Percentiles rank a stretch among this genome's conserved stretches.
Evolutionary conservation across 139 green algal species (phyloP).

Genomic region (Haematococcus sp.): DNA sequence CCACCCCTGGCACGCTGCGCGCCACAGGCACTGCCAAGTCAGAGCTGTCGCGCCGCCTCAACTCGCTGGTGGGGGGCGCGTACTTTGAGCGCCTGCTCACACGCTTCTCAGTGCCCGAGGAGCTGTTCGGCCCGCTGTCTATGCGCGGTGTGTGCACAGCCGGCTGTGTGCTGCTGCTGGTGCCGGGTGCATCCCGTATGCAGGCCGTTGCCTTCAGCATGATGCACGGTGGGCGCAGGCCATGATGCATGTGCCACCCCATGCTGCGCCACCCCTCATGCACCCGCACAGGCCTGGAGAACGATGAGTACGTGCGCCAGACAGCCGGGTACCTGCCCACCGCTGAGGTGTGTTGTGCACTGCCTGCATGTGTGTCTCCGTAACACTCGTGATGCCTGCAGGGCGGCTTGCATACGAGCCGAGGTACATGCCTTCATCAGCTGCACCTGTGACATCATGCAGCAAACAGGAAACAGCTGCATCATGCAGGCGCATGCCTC

Average conservation of each 20-base stretch:
- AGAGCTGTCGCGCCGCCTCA: slow-evolving; percentile 76
- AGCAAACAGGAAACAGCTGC: too few species aligned
- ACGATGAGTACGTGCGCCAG: slow-evolving; percentile 84
- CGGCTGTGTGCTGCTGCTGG: not conserved
- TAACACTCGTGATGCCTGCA: not conserved
- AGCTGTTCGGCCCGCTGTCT: slow-evolving; percentile 90
- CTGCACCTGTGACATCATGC: too few species aligned
- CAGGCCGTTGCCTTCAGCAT: not conserved
- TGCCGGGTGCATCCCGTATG: not conserved
- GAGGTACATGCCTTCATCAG: too few species aligned
- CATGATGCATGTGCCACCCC: not conserved
- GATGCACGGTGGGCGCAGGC: not conserved
- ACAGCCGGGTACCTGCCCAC: slow-evolving; percentile 85
- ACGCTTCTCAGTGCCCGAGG: slow-evolving; percentile 88
- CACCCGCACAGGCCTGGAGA: slow-evolving; percentile 46
- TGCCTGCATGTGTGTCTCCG: not conserved
- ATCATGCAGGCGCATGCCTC: too few species aligned
- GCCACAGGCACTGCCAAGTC: slow-evolving; percentile 85
- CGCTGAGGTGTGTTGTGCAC: slow-evolving; percentile 40
- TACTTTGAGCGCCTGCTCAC: slow-evolving; percentile 94
- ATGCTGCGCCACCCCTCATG: not conserved
- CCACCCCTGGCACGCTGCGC: too few species aligned
- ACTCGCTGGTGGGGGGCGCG: slow-evolving; percentile 46
- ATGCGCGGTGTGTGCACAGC: slow-evolving; percentile 67
- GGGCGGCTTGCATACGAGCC: too few species aligned